Base-by-base conservation (phyloP, 2,329 filamentous ascomycete genomes). In the Aspergillus sp. region DNA sequence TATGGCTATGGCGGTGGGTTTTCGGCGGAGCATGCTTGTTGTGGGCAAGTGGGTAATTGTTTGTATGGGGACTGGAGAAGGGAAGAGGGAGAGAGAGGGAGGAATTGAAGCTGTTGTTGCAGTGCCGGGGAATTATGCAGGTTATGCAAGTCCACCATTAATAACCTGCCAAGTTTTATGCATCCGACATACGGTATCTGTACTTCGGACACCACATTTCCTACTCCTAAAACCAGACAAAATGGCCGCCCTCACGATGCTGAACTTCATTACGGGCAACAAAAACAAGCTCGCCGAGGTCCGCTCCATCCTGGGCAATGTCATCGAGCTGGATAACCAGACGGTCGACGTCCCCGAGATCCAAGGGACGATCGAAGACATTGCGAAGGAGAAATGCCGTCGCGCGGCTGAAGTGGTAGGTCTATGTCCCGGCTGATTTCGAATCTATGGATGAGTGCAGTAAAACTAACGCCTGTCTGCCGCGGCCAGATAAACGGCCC, bases 201-300 rank as follows among this genome's bases (percentile, higher is more conserved):
- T n/a, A n/a, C n/a, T n/a, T n/a, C n/a, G n/a, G n/a, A n/a, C n/a
- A n/a, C n/a, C n/a, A n/a, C n/a, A n/a, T n/a, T n/a, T n/a, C n/a
- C n/a, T n/a, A n/a, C n/a, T n/a, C n/a, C n/a, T n/a, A n/a, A n/a
- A n/a, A n/a, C n/a, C n/a, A n/a, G n/a, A n/a, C n/a, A 34, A 26
- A 29, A 72, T 72, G 65, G 57, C 64, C 30, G 58, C 64, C 26
- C 66, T 68, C 44, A 62, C 69, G 42, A 55, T 53, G 12, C 67
- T 98, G 44, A 88, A 93, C 63, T 98, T 98, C 68, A 93, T 98
- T 56, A 96, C 89, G 2, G 83, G 89, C 61, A 98, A 98, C 64
- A 78, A 80, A 53, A 93, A 94, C 68, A 98, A 98, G 67, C 73
- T 98, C 35, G 67, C 72, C 36, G 91, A 98, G 67, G 86, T 94